Conservation (phyloP, 2,329 filamentous ascomycete genomes). For the Thelonectria discophora region DNA sequence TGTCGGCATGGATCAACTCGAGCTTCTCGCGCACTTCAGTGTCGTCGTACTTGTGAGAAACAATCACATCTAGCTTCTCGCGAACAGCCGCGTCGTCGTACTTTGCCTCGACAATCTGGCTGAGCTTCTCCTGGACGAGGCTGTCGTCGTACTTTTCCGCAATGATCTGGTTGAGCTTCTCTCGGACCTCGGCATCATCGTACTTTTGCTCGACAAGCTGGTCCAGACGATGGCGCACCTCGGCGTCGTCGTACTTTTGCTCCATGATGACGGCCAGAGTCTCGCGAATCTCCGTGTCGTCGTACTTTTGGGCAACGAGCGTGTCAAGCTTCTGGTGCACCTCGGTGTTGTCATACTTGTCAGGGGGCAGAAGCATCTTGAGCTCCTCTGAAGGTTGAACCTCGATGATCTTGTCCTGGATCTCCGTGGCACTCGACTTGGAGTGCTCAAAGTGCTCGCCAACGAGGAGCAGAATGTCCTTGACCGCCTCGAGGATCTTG, state of each 20-base stretch:
- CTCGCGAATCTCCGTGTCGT: slow-evolving; percentile 43
- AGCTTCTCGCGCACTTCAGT: slow-evolving; percentile 49
- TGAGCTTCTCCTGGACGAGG: slow-evolving; percentile 37
- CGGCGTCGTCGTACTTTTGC: slow-evolving; percentile 67
- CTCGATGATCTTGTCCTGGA: slow-evolving; percentile 69
- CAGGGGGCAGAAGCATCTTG: slow-evolving; percentile 60
- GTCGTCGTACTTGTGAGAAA: slow-evolving; percentile 65
- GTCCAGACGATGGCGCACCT: slow-evolving; percentile 49
- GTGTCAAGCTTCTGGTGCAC: slow-evolving; percentile 44
- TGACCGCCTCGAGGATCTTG: slow-evolving; percentile 84
- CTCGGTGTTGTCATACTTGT: slow-evolving; percentile 57
- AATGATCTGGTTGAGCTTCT: slow-evolving; percentile 61
- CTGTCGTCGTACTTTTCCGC: slow-evolving; percentile 40
- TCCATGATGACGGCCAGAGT: slow-evolving; percentile 44
- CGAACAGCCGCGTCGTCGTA: slow-evolving; percentile 41
- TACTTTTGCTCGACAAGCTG: slow-evolving; percentile 69
- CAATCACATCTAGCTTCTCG: slow-evolving; percentile 47
- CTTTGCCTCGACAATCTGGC: slow-evolving; percentile 46
- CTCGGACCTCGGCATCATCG: slow-evolving; percentile 54
- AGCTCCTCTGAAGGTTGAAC: slow-evolving; percentile 68
- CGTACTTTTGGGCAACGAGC: slow-evolving; percentile 41
- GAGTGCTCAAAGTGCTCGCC: slow-evolving; percentile 90
- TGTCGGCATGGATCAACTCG: slow-evolving; percentile 62
- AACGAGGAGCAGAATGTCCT: slow-evolving; percentile 84
- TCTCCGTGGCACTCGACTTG: slow-evolving; percentile 67